Percentiles rank a stretch among this genome's conserved stretches.
Conservation (phyloP, 1,284 basidiomycete species). For the Ceratobasidium sp. region DNA sequence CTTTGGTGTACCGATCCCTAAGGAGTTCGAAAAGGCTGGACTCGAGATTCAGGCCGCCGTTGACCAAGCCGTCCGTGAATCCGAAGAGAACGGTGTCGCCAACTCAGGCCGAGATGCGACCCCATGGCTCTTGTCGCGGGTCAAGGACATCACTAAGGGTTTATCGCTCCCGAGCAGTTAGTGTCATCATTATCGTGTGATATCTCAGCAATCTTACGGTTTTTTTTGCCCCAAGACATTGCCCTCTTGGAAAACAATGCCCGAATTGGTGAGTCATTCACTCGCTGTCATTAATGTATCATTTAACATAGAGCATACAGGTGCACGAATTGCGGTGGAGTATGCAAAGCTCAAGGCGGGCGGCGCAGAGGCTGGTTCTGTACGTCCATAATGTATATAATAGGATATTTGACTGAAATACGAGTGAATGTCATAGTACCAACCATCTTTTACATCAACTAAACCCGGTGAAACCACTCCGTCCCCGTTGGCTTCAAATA, state of each 20-base stretch:
- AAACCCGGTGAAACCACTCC: neutral
- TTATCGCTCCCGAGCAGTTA: constrained; percentile 76
- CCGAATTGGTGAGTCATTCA: constrained; percentile 68
- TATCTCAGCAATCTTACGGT: constrained; percentile 24
- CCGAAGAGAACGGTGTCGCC: constrained; percentile 82
- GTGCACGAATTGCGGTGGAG: constrained; percentile 82
- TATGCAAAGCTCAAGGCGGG: constrained; percentile 63
- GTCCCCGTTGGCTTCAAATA: neutral
- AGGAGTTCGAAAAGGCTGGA: constrained; percentile 74
- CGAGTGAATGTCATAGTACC: constrained; percentile 14
- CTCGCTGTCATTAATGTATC: constrained; percentile 9
- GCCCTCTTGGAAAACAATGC: constrained; percentile 95
- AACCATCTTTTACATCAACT: neutral
- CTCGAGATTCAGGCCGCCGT: constrained; percentile 80
- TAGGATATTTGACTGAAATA: neutral
- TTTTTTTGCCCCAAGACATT: constrained; percentile 74
- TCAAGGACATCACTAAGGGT: constrained; percentile 83
- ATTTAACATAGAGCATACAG: constrained; percentile 54
- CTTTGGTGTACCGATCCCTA: constrained; percentile 92
- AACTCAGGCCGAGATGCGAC: constrained; percentile 91
- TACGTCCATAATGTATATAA: constrained; percentile 37
- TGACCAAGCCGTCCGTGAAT: constrained; percentile 86
- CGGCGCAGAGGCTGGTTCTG: neutral
- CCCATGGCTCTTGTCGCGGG: constrained; percentile 91
- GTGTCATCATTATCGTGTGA: constrained; percentile 50